These are phyloP conservation scores for Sisymbrium altissimum DNA, from an alignment of 345 rosid genomes.

Conservation along the genomic window DNA sequence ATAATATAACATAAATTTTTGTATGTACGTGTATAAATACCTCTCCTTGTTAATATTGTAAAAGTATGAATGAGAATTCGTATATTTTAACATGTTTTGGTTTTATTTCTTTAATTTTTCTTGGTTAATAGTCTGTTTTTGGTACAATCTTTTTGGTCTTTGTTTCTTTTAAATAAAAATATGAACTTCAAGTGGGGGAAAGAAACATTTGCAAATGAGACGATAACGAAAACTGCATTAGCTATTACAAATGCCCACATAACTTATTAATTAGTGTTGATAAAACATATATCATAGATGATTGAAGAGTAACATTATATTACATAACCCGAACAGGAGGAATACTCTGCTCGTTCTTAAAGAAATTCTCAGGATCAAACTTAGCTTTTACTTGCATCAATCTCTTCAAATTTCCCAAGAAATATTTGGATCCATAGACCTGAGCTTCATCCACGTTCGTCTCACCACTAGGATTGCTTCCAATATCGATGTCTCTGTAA, in stretches of 20 bases:
- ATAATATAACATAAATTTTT: background rate
- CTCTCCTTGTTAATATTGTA: background rate
- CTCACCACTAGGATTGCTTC: constrained; percentile 16
- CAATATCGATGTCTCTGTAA: constrained; percentile 37
- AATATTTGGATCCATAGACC: constrained; percentile 44
- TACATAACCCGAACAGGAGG: constrained; percentile 22
- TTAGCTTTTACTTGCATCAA: constrained; percentile 36
- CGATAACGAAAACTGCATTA: background rate
- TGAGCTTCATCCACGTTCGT: constrained; percentile 32
- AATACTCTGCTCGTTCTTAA: constrained; percentile 41
- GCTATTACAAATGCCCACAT: background rate
- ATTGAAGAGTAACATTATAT: background rate
- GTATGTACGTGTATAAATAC: background rate
- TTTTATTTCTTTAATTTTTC: background rate
- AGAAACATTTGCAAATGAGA: background rate
- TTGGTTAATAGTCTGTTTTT: background rate
- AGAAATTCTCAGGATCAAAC: constrained; percentile 43
- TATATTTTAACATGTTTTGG: background rate
- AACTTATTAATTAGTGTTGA: background rate
- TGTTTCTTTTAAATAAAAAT: background rate
- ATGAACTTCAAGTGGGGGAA: background rate
- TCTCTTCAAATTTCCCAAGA: constrained; percentile 38
- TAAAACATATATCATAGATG: background rate
- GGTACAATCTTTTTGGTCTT: background rate
- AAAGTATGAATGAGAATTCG: background rate